These are phyloP conservation scores for Pseudomassariella vexata DNA, from an alignment of 2,329 filamentous ascomycete species.

Conservation along the genomic window DNA sequence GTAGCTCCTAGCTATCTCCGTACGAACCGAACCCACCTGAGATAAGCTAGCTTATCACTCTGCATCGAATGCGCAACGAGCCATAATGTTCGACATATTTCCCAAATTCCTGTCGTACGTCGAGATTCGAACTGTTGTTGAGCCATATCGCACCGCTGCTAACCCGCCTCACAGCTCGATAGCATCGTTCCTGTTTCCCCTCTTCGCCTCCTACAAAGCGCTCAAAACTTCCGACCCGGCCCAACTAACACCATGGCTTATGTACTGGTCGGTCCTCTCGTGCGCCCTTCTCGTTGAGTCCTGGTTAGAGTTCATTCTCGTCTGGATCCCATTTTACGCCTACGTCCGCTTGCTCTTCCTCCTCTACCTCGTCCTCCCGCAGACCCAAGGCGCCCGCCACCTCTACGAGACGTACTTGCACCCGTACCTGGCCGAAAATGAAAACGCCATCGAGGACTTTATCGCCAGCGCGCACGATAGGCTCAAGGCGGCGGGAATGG, in stretches of 20 bases:
- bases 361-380: slow-evolving; percentile 92
- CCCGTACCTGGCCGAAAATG: slow-evolving; percentile 83
- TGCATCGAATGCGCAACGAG: too few species aligned
- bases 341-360: slow-evolving; percentile 84
- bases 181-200: slow-evolving; percentile 85
- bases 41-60: too few species aligned
- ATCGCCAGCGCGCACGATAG: slow-evolving; percentile 78
- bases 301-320: slow-evolving; percentile 80
- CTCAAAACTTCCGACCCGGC: slow-evolving; percentile 87
- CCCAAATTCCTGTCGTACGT: slow-evolving; percentile 61
- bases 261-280: slow-evolving; percentile 96
- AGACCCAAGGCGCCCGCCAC: slow-evolving; percentile 85
- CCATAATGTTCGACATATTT: slow-evolving; percentile 57
- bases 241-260: slow-evolving; percentile 92
- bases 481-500: slow-evolving; percentile 68
- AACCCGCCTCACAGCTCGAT: slow-evolving; percentile 54
- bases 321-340: slow-evolving; percentile 90
- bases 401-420: slow-evolving; percentile 83
- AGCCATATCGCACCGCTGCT: not conserved
- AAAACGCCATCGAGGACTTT: slow-evolving; percentile 81
- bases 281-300: slow-evolving; percentile 78
- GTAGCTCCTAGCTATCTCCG: too few species aligned
- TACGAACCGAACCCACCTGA: too few species aligned
- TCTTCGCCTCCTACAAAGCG: slow-evolving; percentile 97
- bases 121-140: slow-evolving; percentile 2